Evolutionary conservation across 2,329 filamentous ascomycete species (phyloP).

Genomic region (Xylariaceae sp.): DNA sequence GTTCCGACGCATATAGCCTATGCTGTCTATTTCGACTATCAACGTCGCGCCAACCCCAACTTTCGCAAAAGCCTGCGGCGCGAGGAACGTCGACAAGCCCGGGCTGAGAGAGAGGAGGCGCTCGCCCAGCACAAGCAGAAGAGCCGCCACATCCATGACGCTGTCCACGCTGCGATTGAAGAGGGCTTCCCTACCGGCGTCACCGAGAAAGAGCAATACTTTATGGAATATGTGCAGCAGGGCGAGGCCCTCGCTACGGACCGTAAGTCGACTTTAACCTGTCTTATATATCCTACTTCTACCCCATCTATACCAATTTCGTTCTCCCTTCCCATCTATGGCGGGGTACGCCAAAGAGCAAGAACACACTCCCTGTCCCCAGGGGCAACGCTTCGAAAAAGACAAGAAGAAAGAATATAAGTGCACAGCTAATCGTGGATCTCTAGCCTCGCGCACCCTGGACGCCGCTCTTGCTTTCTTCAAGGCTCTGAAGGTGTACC

Average conservation of each 20-base stretch:
- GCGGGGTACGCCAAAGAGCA: background rate
- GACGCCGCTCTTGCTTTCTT: conserved; percentile 95
- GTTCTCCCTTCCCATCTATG: background rate
- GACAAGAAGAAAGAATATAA: background rate
- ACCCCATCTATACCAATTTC: background rate
- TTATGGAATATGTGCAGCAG: conserved; percentile 89
- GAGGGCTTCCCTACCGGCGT: conserved; percentile 87
- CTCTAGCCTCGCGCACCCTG: conserved; percentile 58
- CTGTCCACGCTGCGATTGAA: conserved; percentile 75
- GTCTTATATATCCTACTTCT: background rate
- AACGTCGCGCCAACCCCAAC: conserved; percentile 56
- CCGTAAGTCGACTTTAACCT: conserved; percentile 49
- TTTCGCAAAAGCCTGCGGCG: conserved; percentile 65
- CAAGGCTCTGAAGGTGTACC: conserved; percentile 98
- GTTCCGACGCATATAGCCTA: conserved; percentile 43
- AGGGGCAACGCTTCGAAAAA: background rate
- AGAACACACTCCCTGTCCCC: background rate
- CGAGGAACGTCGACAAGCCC: conserved; percentile 67
- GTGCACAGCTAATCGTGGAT: conserved; percentile 1
- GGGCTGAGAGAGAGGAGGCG: conserved; percentile 66
- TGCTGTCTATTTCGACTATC: conserved; percentile 63
- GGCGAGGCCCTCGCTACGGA: conserved; percentile 80
- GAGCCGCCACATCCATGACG: conserved; percentile 66
- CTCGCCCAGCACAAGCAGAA: conserved; percentile 60
- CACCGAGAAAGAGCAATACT: conserved; percentile 92